These are phyloP conservation scores for Suillus americanus DNA, from an alignment of 768 basidiomycete genomes.

Conservation along the genomic window DNA sequence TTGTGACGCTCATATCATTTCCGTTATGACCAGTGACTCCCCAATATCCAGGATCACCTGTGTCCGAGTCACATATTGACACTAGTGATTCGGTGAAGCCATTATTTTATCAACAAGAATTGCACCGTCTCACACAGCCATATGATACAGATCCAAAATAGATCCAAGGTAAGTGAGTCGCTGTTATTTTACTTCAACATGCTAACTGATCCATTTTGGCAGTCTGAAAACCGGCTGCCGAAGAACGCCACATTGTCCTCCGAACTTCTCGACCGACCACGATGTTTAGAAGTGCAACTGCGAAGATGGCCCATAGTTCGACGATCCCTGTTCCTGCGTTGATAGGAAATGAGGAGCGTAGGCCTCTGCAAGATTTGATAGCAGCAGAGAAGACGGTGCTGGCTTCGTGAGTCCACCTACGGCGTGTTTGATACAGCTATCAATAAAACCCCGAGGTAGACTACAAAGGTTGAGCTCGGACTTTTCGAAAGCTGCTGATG, in stretches of 20 bases:
- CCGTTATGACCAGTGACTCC: too few relatives aligned
- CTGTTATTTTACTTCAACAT: neutral
- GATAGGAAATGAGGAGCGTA: conserved; percentile 69
- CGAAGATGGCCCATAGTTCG: conserved; percentile 87
- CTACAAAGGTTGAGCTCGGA: conserved; percentile 67
- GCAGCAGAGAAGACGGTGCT: conserved; percentile 84
- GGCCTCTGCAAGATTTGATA: conserved; percentile 86
- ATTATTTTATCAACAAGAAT: neutral
- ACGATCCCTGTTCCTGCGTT: conserved; percentile 63
- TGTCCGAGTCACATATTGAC: neutral
- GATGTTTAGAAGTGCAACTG: conserved; percentile 79
- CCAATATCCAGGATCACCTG: too few relatives aligned
- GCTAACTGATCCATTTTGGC: neutral
- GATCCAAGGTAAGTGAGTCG: neutral
- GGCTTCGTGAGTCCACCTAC: conserved; percentile 54
- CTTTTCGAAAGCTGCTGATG: conserved; percentile 68
- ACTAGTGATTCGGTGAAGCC: neutral
- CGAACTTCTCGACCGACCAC: conserved; percentile 1
- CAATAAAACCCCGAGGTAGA: conserved; percentile 29
- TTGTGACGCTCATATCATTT: neutral
- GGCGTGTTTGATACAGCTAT: neutral
- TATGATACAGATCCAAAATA: neutral
- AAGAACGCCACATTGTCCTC: neutral
- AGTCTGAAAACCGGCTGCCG: neutral
- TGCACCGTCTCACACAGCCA: neutral